Evolutionary conservation across 177 flowering plant genomes (phyloP).

Genomic region (Vitis hybrid): DNA sequence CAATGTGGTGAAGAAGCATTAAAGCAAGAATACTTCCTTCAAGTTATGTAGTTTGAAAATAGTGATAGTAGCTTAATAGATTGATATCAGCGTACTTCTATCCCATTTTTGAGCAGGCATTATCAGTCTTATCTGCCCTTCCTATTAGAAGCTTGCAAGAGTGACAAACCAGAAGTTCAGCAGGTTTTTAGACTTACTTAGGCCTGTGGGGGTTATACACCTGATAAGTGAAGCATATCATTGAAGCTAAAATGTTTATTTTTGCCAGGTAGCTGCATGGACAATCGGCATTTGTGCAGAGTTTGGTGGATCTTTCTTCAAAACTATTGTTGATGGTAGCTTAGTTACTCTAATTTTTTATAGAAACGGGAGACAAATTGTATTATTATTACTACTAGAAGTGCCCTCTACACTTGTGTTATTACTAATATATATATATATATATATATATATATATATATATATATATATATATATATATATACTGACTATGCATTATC

Average conservation of each 20-base stretch:
- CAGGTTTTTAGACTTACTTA: slow-evolving; percentile 45
- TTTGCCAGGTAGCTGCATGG: slow-evolving; percentile 77
- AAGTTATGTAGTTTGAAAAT: neutral
- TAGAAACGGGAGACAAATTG: too few relatives aligned
- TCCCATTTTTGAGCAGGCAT: slow-evolving; percentile 38
- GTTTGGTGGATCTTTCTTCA: slow-evolving; percentile 66
- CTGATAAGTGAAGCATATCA: too few relatives aligned
- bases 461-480: too few relatives aligned
- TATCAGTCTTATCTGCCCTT: slow-evolving; percentile 74
- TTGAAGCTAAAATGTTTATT: neutral
- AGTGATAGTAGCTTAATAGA: neutral
- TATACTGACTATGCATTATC: too few relatives aligned
- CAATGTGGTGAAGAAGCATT: slow-evolving; percentile 93
- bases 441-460: too few relatives aligned
- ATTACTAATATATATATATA: too few relatives aligned
- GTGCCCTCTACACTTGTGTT: too few relatives aligned
- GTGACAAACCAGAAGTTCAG: slow-evolving; percentile 72
- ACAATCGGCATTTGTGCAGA: slow-evolving; percentile 87
- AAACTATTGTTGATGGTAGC: slow-evolving; percentile 73
- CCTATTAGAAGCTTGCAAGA: slow-evolving; percentile 81
- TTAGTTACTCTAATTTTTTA: too few relatives aligned
- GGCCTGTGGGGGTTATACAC: neutral
- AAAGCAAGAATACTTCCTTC: slow-evolving; percentile 48
- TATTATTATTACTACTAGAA: too few relatives aligned
- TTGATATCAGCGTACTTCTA: neutral